A percentile compares a stretch with the other conserved stretches of the same genome.
phyloP scores from a whole-genome alignment of 768 basidiomycete genomes.

The Mycena crocata region DNA sequence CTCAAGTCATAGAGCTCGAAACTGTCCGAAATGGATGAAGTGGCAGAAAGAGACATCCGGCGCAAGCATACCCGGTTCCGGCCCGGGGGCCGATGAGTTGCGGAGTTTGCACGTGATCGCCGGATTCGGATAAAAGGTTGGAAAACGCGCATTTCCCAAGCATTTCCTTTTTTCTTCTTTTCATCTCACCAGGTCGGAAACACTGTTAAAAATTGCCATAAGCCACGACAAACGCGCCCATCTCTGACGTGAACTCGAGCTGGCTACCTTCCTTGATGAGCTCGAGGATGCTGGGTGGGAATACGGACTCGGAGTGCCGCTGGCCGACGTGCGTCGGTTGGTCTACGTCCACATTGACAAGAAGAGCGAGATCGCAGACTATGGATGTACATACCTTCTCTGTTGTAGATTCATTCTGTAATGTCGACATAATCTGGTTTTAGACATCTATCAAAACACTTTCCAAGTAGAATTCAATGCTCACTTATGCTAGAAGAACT shows the following conservation, averaged over 20 bases:
- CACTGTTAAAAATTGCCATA: slow-evolving; percentile 8
- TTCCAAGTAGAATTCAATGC: too few species aligned
- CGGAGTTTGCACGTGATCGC: too few species aligned
- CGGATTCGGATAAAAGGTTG: too few species aligned
- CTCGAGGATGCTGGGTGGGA: slow-evolving; percentile 6
- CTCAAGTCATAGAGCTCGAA: slow-evolving; percentile 75
- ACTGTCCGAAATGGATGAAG: too few species aligned
- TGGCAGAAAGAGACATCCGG: too few species aligned
- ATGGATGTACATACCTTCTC: slow-evolving; percentile 65
- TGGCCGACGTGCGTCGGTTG: slow-evolving; percentile 61
- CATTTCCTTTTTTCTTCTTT: too few species aligned
- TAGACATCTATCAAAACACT: not conserved
- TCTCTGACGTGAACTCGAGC: slow-evolving; percentile 1
- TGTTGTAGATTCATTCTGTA: too few species aligned
- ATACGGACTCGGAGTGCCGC: slow-evolving; percentile 67
- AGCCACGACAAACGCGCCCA: not conserved
- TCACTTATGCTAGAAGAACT: too few species aligned
- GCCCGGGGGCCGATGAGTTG: too few species aligned
- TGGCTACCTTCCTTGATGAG: slow-evolving; percentile 13
- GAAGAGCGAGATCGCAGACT: slow-evolving; percentile 53
- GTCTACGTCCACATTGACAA: slow-evolving; percentile 67
- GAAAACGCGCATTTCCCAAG: too few species aligned
- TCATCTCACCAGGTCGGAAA: slow-evolving; percentile 6
- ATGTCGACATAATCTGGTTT: too few species aligned
- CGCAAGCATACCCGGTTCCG: too few species aligned